Evolutionary conservation across 2,329 filamentous ascomycete species (phyloP).

Genomic region (Ophiostoma fasciatum): DNA sequence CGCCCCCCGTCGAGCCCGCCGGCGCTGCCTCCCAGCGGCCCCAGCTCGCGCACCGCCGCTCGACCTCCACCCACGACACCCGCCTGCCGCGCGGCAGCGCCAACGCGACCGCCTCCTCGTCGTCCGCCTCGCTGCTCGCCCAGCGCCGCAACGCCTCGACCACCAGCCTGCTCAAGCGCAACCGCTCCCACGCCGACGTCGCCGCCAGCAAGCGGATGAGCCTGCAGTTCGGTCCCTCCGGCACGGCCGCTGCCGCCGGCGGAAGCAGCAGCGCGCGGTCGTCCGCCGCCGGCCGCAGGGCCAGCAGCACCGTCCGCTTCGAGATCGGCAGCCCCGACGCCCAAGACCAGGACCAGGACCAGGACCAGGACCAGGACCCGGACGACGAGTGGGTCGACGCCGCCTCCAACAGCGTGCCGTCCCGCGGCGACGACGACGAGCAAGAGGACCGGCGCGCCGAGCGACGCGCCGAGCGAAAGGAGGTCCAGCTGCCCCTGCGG

Average conservation of each 20-base stretch:
- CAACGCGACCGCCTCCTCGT: conserved; percentile 25
- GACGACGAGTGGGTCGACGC: conserved; percentile 58
- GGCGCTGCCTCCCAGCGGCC: conserved; percentile 14
- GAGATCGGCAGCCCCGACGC: conserved; percentile 38
- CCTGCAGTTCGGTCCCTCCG: too few relatives aligned
- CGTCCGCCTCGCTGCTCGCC: conserved; percentile 30
- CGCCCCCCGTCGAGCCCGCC: conserved; percentile 2
- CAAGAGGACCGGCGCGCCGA: too few relatives aligned
- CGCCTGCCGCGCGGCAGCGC: conserved; percentile 28
- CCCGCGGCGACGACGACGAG: neutral
- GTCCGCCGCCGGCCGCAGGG: too few relatives aligned
- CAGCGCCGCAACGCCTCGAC: conserved; percentile 41
- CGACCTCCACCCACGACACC: conserved; percentile 33
- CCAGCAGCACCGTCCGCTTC: conserved; percentile 49
- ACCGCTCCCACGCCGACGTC: conserved; percentile 43
- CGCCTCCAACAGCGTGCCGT: conserved; percentile 25
- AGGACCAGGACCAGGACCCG: too few relatives aligned
- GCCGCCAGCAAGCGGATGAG: conserved; percentile 32
- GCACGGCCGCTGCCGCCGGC: too few relatives aligned
- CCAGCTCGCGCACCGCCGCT: conserved; percentile 30
- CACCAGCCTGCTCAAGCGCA: conserved; percentile 42
- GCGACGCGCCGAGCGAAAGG: neutral
- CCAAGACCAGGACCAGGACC: too few relatives aligned
- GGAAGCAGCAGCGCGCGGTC: too few relatives aligned
- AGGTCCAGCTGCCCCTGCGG: conserved; percentile 1